Base-by-base conservation (phyloP, 1,284 basidiomycete genomes). In the Pisolithus thermaeus region DNA sequence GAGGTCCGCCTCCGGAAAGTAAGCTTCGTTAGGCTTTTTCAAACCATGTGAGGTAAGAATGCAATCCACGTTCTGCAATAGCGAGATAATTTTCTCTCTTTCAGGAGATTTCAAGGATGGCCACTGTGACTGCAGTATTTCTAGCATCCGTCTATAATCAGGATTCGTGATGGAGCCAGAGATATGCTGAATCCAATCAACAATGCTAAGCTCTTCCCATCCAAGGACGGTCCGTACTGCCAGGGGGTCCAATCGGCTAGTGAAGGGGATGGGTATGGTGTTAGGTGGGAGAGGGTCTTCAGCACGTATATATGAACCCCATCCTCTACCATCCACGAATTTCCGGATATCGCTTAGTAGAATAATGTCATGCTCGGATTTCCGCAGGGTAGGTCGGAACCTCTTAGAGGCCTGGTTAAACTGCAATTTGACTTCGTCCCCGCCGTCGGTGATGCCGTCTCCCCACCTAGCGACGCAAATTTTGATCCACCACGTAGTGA, bases 401-500 rank as follows among this genome's bases (percentile, higher is more conserved):
- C 30, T 30, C 30, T 45, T 23, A 2, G 2, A 12, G 7, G n/a
- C 16, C 30, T 45, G 28, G 16, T 6, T 12, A n/a, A 46, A 28
- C 14, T 46, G 36, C 7, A 23, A 3, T 7, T 23, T 45, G 22
- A 40, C 40, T 16, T 7, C 35, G 4, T 48, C 37, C 11, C 20
- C 2, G 27, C 7, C 32, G 6, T 14, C 20, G 6, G 32, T 28
- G 22, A 16, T 3, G 7, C 16, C 11, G 20, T 49, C 8, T 22
- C 11, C 23, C 30, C 30, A 30, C 30, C 9, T 30, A 11, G 30
- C 30, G 12, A 30, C 1, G 20, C 42, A 20, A 22, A 90, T 66
- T 11, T 67, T 70, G 51, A 89, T 79, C 90, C 94, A 97, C 96
- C 96, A 99, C 51, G 79, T 78, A 59, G 98, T 72, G 66, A 90